Percentiles rank a stretch among this genome's conserved stretches.
phyloP scores from a whole-genome alignment of 371 early-diverging fungal species.

The Lichtheimia corymbifera region DNA sequence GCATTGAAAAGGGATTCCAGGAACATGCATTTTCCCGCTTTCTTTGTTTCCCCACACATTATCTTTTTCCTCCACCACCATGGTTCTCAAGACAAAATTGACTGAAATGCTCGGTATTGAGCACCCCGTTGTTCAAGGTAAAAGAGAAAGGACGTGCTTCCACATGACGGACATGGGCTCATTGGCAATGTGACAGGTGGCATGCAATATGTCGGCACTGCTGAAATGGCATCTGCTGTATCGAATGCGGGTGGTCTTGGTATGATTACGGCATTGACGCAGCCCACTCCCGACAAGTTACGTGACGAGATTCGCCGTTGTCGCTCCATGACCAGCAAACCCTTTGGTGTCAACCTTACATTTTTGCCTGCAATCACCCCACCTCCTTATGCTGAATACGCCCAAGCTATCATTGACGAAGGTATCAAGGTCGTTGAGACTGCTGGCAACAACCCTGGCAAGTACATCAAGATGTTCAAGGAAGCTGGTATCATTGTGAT shows the following conservation, averaged over 20 bases:
- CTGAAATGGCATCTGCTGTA: constrained; percentile 83
- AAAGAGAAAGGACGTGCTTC: no score
- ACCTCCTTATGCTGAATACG: constrained; percentile 80
- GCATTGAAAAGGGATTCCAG: neutral
- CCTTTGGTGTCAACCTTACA: constrained; percentile 82
- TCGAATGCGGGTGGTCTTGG: constrained; percentile 98
- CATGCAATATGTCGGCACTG: constrained; percentile 59
- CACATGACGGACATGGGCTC: neutral
- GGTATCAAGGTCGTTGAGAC: constrained; percentile 81
- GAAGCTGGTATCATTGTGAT: constrained; percentile 69
- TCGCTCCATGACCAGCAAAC: constrained; percentile 72
- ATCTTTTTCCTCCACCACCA: constrained; percentile 8
- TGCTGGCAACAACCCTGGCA: constrained; percentile 68
- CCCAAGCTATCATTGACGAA: constrained; percentile 71
- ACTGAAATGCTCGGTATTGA: constrained; percentile 68
- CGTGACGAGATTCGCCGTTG: constrained; percentile 73
- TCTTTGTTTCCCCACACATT: neutral
- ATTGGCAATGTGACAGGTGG: constrained; percentile 7
- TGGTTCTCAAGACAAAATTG: constrained; percentile 63
- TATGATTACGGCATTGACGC: constrained; percentile 86
- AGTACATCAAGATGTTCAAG: constrained; percentile 76
- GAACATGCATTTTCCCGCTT: neutral
- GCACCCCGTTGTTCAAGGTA: constrained; percentile 65
- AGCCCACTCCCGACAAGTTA: constrained; percentile 81
- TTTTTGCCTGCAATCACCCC: constrained; percentile 64